Base-by-base conservation (phyloP, 2,329 filamentous ascomycete genomes). In the Trichophyton schoenleinii region DNA sequence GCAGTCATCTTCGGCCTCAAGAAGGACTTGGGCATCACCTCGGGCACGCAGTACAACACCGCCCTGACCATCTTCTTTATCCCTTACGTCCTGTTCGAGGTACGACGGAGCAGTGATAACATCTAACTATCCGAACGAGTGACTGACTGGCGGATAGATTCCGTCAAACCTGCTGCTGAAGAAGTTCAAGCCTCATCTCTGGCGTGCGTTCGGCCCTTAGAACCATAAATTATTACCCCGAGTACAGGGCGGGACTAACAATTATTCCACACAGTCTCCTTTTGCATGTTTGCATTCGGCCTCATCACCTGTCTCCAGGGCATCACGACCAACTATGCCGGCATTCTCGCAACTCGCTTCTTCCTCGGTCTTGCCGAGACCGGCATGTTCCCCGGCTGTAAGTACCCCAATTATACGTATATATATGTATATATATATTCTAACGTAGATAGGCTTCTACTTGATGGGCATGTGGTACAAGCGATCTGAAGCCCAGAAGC, bases 251-350 rank as follows among this genome's bases (percentile, higher is more conserved):
- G 34, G 34, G 20, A 7, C 41, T 58, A 18, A 44, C 22, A 7
- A 3, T 1, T 2, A 44, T 15, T 57, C 7, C 6, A 7, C 28
- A 3, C 61, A 78, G 75, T 95, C 25, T 85, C 87, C 3, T 70
- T 83, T 59, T 95, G 91, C 76, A 95, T 95, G 87, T 87, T 92
- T 65, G 76, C 83, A 62, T 96, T 95, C 67, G 88, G 89, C 8
- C 76, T 95, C 22, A 82, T 86, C 52, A 89, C 87, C 20, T 78
- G 88, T 42, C 81, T 84, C 67, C 89, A 95, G 74, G 91, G 91
- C 0, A 74, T 95, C 5, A 87, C 91, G 2, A 77, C 83, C 63
- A 95, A 83, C 69, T 96, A 91, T 74, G 77, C 79, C 46, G 89
- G 90, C 0, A 77, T 96, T 15, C 80, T 96, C 58, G 80, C 85